Percentiles rank a stretch among this genome's conserved stretches.
These are phyloP conservation scores for Hanseniaspora valbyensis DNA, from an alignment of 805 yeast species.

Conservation along the genomic window DNA sequence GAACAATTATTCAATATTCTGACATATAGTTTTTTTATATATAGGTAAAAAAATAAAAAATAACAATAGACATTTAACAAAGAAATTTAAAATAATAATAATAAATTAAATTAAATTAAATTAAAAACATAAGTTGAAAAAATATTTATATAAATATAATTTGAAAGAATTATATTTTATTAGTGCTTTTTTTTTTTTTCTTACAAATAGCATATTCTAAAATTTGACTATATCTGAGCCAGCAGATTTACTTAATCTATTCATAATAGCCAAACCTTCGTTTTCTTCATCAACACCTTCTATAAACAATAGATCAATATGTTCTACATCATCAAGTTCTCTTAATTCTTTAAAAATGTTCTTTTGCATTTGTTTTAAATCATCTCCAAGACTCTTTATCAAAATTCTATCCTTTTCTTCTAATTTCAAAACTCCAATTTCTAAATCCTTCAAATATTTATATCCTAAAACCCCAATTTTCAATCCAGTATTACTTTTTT, in stretches of 20 bases:
- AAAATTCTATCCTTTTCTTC: conserved; percentile 1
- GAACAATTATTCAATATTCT: neutral
- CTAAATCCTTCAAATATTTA: conserved; percentile 45
- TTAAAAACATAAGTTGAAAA: neutral
- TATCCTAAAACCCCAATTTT: conserved; percentile 23
- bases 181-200: neutral
- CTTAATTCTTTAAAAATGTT: conserved; percentile 65
- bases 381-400: conserved; percentile 33
- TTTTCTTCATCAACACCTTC: conserved; percentile 67
- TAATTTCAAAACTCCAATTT: conserved; percentile 15
- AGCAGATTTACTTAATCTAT: conserved; percentile 78
- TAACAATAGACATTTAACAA: conserved; percentile 1
- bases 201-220: neutral
- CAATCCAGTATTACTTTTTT: no score
- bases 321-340: conserved; percentile 54
- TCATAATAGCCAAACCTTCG: conserved; percentile 93
- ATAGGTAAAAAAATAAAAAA: neutral
- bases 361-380: conserved; percentile 51
- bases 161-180: neutral
- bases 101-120: no score
- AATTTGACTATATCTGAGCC: conserved; percentile 21
- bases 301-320: conserved; percentile 62
- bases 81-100: no score
- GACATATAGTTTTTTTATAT: neutral
- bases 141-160: no score